phyloP scores from a whole-genome alignment of 768 basidiomycete species.

The Imleria badia region DNA sequence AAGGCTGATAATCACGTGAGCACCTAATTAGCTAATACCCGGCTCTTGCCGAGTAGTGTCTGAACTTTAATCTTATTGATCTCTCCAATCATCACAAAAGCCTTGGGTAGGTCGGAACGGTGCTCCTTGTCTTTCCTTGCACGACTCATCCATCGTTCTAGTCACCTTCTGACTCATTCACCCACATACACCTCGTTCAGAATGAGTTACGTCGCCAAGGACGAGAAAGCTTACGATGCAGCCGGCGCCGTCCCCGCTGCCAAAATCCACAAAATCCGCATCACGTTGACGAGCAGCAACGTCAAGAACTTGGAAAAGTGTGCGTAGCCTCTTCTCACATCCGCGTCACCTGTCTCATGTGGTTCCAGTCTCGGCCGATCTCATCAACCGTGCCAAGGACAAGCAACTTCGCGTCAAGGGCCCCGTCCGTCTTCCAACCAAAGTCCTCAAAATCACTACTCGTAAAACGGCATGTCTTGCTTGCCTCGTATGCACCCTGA shows the following conservation, averaged over 20 bases:
- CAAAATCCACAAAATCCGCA: constrained; percentile 98
- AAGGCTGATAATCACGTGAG: constrained; percentile 6
- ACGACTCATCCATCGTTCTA: constrained; percentile 23
- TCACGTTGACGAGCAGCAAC: constrained; percentile 97
- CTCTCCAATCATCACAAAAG: constrained; percentile 25
- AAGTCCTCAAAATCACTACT: constrained; percentile 98
- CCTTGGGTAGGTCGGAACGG: constrained; percentile 28
- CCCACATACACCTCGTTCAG: constrained; percentile 29
- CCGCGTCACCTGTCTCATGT: neutral
- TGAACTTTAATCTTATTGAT: constrained; percentile 35
- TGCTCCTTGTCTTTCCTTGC: neutral
- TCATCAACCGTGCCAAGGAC: constrained; percentile 99
- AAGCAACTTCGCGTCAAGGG: constrained; percentile 99
- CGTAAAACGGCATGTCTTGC: constrained; percentile 83
- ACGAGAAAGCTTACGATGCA: constrained; percentile 97
- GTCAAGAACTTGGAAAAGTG: constrained; percentile 99
- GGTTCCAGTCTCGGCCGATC: constrained; percentile 80
- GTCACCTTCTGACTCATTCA: constrained; percentile 84
- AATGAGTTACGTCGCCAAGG: constrained; percentile 99
- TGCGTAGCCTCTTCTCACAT: constrained; percentile 35
- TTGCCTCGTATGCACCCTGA: neutral
- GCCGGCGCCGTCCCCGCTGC: constrained; percentile 84
- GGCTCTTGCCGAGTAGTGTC: constrained; percentile 14
- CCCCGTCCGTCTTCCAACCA: constrained; percentile 97
- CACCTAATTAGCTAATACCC: constrained; percentile 4